A percentile compares a stretch with the other conserved stretches of the same genome.
These are phyloP conservation scores for Cubamyces lactineus DNA, from an alignment of 768 basidiomycete species.

Conservation along the genomic window DNA sequence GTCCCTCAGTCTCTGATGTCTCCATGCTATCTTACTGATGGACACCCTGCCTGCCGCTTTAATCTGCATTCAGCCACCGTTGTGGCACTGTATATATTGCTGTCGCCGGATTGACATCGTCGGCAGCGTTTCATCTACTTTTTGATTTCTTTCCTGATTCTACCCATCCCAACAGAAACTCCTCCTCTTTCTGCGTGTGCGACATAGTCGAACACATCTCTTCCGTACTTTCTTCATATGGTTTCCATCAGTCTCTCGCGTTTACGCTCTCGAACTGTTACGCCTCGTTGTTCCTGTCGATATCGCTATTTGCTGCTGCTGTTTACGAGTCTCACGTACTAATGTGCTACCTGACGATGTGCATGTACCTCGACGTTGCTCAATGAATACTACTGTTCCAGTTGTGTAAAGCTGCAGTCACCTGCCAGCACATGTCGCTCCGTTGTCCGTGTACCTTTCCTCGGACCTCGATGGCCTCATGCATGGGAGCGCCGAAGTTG, in stretches of 20 bases:
- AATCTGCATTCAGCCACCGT: conserved; percentile 12
- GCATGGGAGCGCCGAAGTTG: neutral
- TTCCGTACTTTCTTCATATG: neutral
- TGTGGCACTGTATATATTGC: conserved; percentile 18
- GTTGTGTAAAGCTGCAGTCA: neutral
- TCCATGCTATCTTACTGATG: conserved; percentile 22
- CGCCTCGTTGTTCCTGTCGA: conserved; percentile 12
- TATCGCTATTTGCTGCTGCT: conserved; percentile 19
- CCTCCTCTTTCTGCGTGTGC: neutral
- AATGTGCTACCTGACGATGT: conserved; percentile 21
- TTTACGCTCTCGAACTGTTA: conserved; percentile 19
- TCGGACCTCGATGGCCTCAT: neutral
- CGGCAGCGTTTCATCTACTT: conserved; percentile 10
- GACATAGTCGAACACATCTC: neutral
- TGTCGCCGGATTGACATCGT: conserved; percentile 12
- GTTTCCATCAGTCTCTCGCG: neutral
- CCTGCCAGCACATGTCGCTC: neutral
- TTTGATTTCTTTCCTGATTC: conserved; percentile 7
- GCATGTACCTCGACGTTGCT: conserved; percentile 17
- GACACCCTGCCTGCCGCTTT: conserved; percentile 16
- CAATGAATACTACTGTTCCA: conserved; percentile 6
- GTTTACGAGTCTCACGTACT: conserved; percentile 21
- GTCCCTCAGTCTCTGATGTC: conserved; percentile 8
- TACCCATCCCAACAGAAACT: neutral
- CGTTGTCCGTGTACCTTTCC: neutral